phyloP scores from a whole-genome alignment of 2,329 filamentous ascomycete species.

The Pseudogymnoascus sp. region DNA sequence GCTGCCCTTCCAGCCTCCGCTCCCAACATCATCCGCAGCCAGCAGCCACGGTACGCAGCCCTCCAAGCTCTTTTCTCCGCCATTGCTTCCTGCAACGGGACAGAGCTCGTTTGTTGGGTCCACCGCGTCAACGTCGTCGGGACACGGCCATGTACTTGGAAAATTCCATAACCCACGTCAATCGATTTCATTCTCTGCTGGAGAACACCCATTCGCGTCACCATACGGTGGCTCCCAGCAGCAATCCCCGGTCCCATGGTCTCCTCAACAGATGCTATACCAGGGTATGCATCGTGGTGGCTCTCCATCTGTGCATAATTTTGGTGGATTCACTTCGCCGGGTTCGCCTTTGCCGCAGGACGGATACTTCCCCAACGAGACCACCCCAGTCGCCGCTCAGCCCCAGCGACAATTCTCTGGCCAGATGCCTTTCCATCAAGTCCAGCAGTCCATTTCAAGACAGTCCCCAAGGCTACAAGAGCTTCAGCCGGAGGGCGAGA shows the following conservation, averaged over 20 bases:
- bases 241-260: slow-evolving; percentile 53
- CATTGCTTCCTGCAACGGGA: slow-evolving; percentile 54
- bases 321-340: slow-evolving; percentile 54
- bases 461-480: slow-evolving; percentile 61
- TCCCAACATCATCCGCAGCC: slow-evolving; percentile 70
- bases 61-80: slow-evolving; percentile 45
- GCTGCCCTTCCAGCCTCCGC: slow-evolving; percentile 73
- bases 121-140: slow-evolving; percentile 66
- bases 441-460: slow-evolving; percentile 31
- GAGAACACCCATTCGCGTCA: slow-evolving; percentile 51
- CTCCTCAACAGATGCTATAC: slow-evolving; percentile 47
- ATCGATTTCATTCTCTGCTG: slow-evolving; percentile 60
- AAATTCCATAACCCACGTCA: slow-evolving; percentile 60
- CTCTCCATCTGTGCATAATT: slow-evolving; percentile 56
- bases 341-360: slow-evolving; percentile 51
- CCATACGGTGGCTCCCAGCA: slow-evolving; percentile 61
- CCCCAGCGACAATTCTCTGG: slow-evolving; percentile 48
- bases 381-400: slow-evolving; percentile 24
- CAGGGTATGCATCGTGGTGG: slow-evolving; percentile 48
- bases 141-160: slow-evolving; percentile 46
- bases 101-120: slow-evolving; percentile 58
- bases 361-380: slow-evolving; percentile 26
- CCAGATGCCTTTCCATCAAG: slow-evolving; percentile 38
- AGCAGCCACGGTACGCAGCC: slow-evolving; percentile 57
- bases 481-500: slow-evolving; percentile 62